Evolutionary conservation across 768 basidiomycete species (phyloP).

Genomic region (Tricholomella constricta): DNA sequence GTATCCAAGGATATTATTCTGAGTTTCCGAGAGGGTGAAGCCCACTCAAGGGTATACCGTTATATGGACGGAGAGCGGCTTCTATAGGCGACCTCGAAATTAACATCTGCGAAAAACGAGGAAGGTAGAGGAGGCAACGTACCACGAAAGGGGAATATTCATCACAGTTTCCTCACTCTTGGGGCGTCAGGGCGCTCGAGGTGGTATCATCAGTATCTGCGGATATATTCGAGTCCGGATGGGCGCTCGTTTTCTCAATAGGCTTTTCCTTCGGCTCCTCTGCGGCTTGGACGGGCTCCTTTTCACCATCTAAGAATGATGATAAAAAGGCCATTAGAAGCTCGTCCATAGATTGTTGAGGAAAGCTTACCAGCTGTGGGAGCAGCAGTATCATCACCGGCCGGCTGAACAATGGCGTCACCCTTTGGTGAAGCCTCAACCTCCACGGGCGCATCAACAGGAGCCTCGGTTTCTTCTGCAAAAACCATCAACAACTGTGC

Average conservation of each 20-base stretch:
- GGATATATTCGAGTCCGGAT: conserved; percentile 1
- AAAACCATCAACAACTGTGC: too few species aligned
- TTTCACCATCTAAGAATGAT: not conserved
- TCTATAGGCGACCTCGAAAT: too few species aligned
- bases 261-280: not conserved
- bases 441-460: not conserved
- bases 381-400: too few species aligned
- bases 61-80: not conserved
- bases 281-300: not conserved
- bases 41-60: not conserved
- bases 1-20: conserved; percentile 6
- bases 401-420: not conserved
- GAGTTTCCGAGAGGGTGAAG: not conserved
- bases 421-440: not conserved
- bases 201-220: not conserved
- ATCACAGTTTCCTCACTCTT: not conserved
- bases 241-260: not conserved
- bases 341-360: not conserved
- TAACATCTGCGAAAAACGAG: not conserved
- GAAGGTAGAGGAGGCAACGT: not conserved
- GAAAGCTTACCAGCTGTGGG: not conserved
- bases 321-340: not conserved
- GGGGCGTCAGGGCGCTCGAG: not conserved
- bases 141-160: not conserved
- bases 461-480: not conserved